phyloP scores from a whole-genome alignment of 2,329 filamentous ascomycete genomes.

The Penicillium decumbens region DNA sequence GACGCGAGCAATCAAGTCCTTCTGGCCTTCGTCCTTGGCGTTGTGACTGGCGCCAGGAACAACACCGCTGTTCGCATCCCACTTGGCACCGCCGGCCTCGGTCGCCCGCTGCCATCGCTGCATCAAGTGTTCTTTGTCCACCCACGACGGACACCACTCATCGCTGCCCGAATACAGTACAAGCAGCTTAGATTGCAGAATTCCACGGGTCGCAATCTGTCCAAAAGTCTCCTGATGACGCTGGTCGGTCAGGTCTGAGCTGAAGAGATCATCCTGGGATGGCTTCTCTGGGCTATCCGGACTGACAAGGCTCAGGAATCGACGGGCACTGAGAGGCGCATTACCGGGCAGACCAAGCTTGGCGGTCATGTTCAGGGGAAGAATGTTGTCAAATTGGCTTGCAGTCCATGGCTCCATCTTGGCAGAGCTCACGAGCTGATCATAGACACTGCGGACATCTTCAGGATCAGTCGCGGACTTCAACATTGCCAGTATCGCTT shows the following conservation, averaged over 20 bases:
- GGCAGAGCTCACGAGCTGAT: conserved; percentile 34
- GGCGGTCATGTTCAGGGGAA: conserved; percentile 34
- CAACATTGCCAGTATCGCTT: conserved; percentile 49
- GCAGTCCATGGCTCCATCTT: conserved; percentile 24
- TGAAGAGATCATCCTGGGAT: conserved; percentile 83
- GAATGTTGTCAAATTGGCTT: conserved; percentile 26
- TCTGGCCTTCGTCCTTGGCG: conserved; percentile 47
- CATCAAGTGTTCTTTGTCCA: conserved; percentile 45
- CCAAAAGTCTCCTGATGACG: conserved; percentile 63
- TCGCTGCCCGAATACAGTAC: conserved; percentile 47
- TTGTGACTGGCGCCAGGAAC: conserved; percentile 49
- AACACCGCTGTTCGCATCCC: conserved; percentile 48
- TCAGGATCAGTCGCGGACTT: conserved; percentile 13
- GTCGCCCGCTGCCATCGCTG: conserved; percentile 42
- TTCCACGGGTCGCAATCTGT: conserved; percentile 34
- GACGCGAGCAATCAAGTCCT: conserved; percentile 36
- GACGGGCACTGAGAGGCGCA: conserved; percentile 51
- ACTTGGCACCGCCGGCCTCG: conserved; percentile 38
- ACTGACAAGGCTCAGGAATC: conserved; percentile 56
- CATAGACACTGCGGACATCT: conserved; percentile 27
- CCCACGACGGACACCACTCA: conserved; percentile 42
- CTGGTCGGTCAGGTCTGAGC: conserved; percentile 64
- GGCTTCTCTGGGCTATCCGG: conserved; percentile 51
- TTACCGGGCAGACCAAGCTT: conserved; percentile 29
- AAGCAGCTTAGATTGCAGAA: conserved; percentile 40